Evolutionary conservation across 1,284 basidiomycete genomes (phyloP).

Genomic region (Anthracocystis panici-leucophaei): DNA sequence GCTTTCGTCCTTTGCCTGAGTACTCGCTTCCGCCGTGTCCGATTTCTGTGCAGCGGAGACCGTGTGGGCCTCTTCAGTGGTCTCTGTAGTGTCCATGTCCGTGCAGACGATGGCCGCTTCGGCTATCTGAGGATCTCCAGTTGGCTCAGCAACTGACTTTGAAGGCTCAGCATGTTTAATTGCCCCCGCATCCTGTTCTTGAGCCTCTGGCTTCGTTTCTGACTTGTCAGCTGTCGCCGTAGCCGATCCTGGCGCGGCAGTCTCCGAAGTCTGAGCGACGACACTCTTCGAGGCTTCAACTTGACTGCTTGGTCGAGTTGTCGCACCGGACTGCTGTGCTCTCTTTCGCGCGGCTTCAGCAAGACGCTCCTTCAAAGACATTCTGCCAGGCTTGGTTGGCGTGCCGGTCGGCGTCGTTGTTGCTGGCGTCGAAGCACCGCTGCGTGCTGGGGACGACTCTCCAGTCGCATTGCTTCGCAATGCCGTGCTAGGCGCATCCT

Average conservation of each 20-base stretch:
- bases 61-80: neutral
- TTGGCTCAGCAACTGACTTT: no score
- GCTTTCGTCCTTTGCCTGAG: neutral
- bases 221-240: neutral
- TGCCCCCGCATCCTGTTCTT: neutral
- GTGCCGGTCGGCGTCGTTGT: constrained; percentile 28
- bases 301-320: constrained; percentile 14
- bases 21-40: neutral
- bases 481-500: neutral
- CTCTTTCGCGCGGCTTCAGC: constrained; percentile 57
- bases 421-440: constrained; percentile 36
- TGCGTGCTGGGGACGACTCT: constrained; percentile 29
- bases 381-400: constrained; percentile 43
- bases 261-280: constrained; percentile 4
- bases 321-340: constrained; percentile 23
- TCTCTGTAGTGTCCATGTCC: neutral
- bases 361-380: constrained; percentile 55
- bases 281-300: constrained; percentile 1
- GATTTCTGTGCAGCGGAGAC: neutral
- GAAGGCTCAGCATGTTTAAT: neutral
- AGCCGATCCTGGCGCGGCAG: neutral
- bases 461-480: neutral
- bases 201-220: neutral
- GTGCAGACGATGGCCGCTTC: neutral
- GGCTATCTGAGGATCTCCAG: no score